Conservation (phyloP, 306 rosid species). For the Parietaria judaica region DNA sequence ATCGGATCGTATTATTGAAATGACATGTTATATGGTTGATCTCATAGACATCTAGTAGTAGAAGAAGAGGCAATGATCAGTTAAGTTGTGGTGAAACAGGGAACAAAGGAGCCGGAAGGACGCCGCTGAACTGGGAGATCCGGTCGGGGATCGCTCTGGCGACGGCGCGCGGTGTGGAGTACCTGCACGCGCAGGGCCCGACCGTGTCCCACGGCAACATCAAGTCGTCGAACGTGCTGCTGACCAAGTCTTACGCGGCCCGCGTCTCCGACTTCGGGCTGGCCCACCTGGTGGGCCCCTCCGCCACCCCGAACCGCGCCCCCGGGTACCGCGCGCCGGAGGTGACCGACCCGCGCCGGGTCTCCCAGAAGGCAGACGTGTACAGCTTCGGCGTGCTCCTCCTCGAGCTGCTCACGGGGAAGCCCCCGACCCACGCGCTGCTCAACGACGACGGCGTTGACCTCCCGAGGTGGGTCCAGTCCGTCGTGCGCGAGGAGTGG, state of each 20-base stretch:
- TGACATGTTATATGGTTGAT: neutral
- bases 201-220: slow-evolving; percentile 41
- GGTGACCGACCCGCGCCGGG: slow-evolving; percentile 47
- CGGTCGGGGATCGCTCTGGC: slow-evolving; percentile 41
- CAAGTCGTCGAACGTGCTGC: slow-evolving; percentile 42
- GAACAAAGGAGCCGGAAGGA: slow-evolving; percentile 46
- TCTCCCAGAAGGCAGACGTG: slow-evolving; percentile 46
- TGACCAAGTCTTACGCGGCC: slow-evolving; percentile 35
- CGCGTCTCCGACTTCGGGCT: slow-evolving; percentile 44
- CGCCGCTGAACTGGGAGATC: slow-evolving; percentile 46
- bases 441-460: slow-evolving; percentile 49
- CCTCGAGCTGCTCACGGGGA: slow-evolving; percentile 43
- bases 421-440: slow-evolving; percentile 40
- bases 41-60: neutral
- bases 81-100: slow-evolving; percentile 17
- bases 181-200: slow-evolving; percentile 40
- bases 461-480: slow-evolving; percentile 49
- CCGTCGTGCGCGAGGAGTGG: slow-evolving; percentile 46
- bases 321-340: slow-evolving; percentile 48
- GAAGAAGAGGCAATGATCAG: no score
- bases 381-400: slow-evolving; percentile 48
- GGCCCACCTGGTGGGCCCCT: slow-evolving; percentile 44
- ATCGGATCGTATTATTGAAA: neutral
- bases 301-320: slow-evolving; percentile 39
- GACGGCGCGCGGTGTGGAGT: slow-evolving; percentile 36